Conservation (phyloP, 2,329 filamentous ascomycete genomes). For the Knufia petricola region DNA sequence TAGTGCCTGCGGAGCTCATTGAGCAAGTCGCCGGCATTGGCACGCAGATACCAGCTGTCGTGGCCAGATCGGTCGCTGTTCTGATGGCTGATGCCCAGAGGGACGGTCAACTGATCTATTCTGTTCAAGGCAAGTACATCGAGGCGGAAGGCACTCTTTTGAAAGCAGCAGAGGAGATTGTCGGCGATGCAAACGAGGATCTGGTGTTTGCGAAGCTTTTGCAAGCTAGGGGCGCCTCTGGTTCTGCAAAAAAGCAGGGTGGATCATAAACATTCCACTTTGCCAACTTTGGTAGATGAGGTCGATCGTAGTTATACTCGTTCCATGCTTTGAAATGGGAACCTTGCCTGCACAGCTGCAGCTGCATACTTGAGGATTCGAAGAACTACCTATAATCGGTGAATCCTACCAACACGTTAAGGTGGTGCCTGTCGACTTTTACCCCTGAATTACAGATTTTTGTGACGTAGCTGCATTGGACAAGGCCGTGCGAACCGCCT, state of each 20-base stretch:
- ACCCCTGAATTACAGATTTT: not conserved
- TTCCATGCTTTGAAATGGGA: not conserved
- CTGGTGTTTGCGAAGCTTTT: slow-evolving; percentile 6
- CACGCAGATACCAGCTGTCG: slow-evolving; percentile 38
- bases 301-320: not conserved
- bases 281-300: no score
- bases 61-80: slow-evolving; percentile 41
- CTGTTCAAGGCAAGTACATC: slow-evolving; percentile 38
- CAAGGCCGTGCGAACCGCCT: no score
- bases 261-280: no score
- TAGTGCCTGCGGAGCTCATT: slow-evolving; percentile 33
- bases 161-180: slow-evolving; percentile 5
- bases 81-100: slow-evolving; percentile 42
- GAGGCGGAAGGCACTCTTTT: slow-evolving; percentile 41
- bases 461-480: no score
- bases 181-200: slow-evolving; percentile 6
- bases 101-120: slow-evolving; percentile 46
- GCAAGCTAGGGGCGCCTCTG: not conserved
- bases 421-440: not conserved
- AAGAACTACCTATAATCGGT: not conserved
- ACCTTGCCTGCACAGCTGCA: not conserved
- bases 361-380: not conserved
- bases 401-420: not conserved
- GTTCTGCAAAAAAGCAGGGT: not conserved
- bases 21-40: slow-evolving; percentile 31